Evolutionary conservation across 139 green algal species (phyloP).

Genomic region (Dunaliella sp.): DNA sequence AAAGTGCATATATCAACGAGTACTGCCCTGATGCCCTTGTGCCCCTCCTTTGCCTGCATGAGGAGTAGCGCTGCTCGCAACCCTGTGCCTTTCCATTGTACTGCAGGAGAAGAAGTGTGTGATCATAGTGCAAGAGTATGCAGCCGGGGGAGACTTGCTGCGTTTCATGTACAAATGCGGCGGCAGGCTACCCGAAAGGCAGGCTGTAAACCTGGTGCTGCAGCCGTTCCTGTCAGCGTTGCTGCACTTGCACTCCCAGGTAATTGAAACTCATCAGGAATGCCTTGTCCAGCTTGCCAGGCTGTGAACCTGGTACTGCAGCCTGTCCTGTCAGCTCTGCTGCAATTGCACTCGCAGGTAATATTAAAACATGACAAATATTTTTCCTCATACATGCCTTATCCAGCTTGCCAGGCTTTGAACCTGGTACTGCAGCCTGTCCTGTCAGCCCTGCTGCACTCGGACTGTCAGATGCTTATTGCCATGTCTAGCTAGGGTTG

Average conservation of each 20-base stretch:
- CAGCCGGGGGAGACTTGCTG: constrained; percentile 49
- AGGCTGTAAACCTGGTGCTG: constrained; percentile 42
- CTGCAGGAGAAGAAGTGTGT: constrained; percentile 49
- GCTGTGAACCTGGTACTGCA: constrained; percentile 40
- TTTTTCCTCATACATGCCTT: no score
- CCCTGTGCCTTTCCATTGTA: neutral
- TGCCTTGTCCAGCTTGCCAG: no score
- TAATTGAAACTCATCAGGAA: no score
- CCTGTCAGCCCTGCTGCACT: constrained; percentile 50
- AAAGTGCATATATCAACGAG: no score
- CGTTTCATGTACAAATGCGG: constrained; percentile 42
- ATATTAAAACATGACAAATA: no score
- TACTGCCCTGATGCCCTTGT: no score
- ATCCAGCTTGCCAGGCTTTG: no score
- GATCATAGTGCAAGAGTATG: constrained; percentile 56
- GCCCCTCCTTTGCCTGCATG: no score
- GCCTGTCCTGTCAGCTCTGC: constrained; percentile 45
- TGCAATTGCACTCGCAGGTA: constrained; percentile 54
- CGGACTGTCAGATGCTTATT: constrained; percentile 48
- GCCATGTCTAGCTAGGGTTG: no score
- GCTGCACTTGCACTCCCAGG: constrained; percentile 53
- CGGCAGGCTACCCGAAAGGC: constrained; percentile 30
- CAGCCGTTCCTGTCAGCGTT: constrained; percentile 47
- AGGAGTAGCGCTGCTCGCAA: neutral
- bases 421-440: constrained; percentile 43